Evolutionary conservation across 331 rosid genomes (phyloP).

Genomic region (Phaseolus coccineus): DNA sequence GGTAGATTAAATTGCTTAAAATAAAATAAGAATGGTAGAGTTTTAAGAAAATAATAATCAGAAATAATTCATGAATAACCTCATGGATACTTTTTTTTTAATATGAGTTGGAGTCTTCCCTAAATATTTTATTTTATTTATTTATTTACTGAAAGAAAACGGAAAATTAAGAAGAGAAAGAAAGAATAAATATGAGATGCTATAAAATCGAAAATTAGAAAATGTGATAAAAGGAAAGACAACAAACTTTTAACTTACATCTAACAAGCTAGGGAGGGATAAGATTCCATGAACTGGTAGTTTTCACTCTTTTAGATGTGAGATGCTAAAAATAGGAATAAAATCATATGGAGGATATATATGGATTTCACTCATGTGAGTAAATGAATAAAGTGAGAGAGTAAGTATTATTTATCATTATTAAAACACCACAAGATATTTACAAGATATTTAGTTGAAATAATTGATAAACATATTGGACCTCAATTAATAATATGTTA

Average conservation of each 20-base stretch:
- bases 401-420: background rate
- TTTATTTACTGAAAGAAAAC: no score
- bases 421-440: background rate
- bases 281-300: slow-evolving; percentile 21
- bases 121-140: no score
- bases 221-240: slow-evolving; percentile 1
- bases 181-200: background rate
- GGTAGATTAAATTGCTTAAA: background rate
- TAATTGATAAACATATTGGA: background rate
- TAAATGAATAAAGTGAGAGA: background rate
- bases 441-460: background rate
- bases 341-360: background rate
- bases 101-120: no score
- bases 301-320: background rate
- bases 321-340: slow-evolving; percentile 33
- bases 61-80: background rate
- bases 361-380: background rate
- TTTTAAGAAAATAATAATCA: background rate
- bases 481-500: no score
- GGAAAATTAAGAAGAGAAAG: background rate
- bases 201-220: background rate
- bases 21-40: background rate
- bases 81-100: background rate
- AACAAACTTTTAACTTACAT: background rate
- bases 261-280: background rate